Conservation (phyloP, 768 basidiomycete genomes). For the Harrya chromipes region DNA sequence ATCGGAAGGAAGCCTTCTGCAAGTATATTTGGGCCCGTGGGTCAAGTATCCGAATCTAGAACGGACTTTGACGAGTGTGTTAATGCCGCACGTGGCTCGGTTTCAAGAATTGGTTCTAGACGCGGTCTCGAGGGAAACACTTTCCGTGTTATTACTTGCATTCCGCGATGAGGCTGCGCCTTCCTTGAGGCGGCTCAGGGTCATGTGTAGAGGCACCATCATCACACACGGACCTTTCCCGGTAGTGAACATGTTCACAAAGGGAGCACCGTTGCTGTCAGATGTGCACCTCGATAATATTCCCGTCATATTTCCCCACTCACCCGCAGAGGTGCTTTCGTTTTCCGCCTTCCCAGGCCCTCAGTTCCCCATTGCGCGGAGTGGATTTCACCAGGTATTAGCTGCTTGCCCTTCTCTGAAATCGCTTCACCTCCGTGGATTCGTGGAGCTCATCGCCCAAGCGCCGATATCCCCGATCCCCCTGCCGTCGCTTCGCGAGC, state of each 20-base stretch:
- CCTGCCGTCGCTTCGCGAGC: slow-evolving; percentile 28
- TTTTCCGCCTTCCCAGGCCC: slow-evolving; percentile 34
- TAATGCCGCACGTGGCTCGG: slow-evolving; percentile 29
- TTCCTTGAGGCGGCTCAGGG: slow-evolving; percentile 22
- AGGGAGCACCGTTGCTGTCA: slow-evolving; percentile 30
- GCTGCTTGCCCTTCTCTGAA: slow-evolving; percentile 20
- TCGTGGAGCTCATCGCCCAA: slow-evolving; percentile 25
- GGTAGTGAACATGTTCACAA: slow-evolving; percentile 22
- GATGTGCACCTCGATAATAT: slow-evolving; percentile 34
- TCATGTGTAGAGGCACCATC: slow-evolving; percentile 32
- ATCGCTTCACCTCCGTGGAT: slow-evolving; percentile 30
- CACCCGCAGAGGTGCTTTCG: slow-evolving; percentile 25
- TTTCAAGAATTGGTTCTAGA: slow-evolving; percentile 32
- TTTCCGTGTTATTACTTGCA: slow-evolving; percentile 17
- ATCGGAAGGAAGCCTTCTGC: slow-evolving; percentile 29
- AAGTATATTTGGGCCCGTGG: slow-evolving; percentile 34
- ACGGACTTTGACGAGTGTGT: slow-evolving; percentile 19
- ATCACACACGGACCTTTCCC: slow-evolving; percentile 26
- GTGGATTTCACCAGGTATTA: slow-evolving; percentile 20
- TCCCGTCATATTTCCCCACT: slow-evolving; percentile 23
- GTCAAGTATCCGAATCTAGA: slow-evolving; percentile 30
- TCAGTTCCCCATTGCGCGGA: slow-evolving; percentile 28
- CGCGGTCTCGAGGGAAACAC: slow-evolving; percentile 29
- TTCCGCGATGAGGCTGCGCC: slow-evolving; percentile 29
- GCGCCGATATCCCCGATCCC: slow-evolving; percentile 19